Base-by-base conservation (phyloP, 23 red algal species). In the Agarophyton chilense region DNA sequence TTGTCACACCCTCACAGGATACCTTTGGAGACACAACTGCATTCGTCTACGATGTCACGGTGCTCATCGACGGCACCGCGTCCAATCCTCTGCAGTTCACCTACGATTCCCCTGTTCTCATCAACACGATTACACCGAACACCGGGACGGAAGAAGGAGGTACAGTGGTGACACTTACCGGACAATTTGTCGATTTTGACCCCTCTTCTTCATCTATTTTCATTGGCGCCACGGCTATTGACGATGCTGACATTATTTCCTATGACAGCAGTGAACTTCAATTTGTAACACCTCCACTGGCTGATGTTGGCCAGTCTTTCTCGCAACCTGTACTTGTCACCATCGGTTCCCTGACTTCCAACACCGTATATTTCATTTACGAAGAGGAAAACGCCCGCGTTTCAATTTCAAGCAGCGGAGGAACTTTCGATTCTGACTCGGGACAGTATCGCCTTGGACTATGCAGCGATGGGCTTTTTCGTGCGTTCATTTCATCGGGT, bases 171-270 rank as follows among this genome's bases (percentile, higher is more conserved):
- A 92, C 88, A 44, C 63, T 92, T 35, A 83, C 77, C 39, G 88
- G 88, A 8, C 60, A 47, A 31, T 92, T 92, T 67, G 29, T 31
- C 35, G 43, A 71, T 68, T 92, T 92, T 82, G 88, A 92, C 46
- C 38, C 49, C 38, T 74, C 58, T 17, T 73, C 47, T 57, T 76
- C 67, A 11, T 52, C 50, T 28, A 54, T 78, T n/a, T 34, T 73
- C 31, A 58, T 88, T 63, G 76, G 74, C 21, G 52, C 51, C 17
- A 47, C 41, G 44, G n/a, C 55, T 17, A 52, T 82, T 14, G 43
- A 63, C 33, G 31, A 33, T 12, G 60, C 81, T 19, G 62, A 66
- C 7, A 45, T 92, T 47, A 44, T 72, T 25, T 44, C n/a, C 34
- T 43, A 70, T 43, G 83, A 75, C 41, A 68, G 41, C 68, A 88